Conservation (phyloP, 1,139 yeast genomes). For the Protomyces arabidopsidicola region DNA sequence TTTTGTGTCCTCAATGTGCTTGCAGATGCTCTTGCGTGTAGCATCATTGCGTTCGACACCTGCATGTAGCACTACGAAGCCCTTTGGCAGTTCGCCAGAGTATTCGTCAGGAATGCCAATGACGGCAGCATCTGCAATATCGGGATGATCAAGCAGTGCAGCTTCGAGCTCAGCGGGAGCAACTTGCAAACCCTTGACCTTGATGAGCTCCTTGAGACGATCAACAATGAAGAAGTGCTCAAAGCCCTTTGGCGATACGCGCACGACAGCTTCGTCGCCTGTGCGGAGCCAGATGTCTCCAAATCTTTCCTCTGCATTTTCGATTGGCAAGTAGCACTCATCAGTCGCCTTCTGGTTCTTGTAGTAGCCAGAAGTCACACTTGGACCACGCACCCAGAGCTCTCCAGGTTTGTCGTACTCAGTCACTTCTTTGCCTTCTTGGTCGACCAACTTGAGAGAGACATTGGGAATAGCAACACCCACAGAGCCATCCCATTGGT, state of each 20-base stretch:
- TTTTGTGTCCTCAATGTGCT: conserved; percentile 41
- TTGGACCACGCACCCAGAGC: conserved; percentile 66
- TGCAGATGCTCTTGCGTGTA: conserved; percentile 31
- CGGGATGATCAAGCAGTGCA: conserved; percentile 48
- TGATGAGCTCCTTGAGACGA: conserved; percentile 65
- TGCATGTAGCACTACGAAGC: conserved; percentile 38
- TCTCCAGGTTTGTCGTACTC: conserved; percentile 63
- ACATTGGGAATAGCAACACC: conserved; percentile 50
- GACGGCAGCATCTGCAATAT: conserved; percentile 41
- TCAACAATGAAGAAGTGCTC: conserved; percentile 58
- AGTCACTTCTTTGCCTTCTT: conserved; percentile 45
- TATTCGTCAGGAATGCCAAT: conserved; percentile 39
- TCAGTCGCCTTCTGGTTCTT: conserved; percentile 40
- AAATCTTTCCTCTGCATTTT: conserved; percentile 27
- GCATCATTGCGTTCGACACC: conserved; percentile 30
- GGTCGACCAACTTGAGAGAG: conserved; percentile 46
- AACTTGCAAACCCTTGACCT: conserved; percentile 67
- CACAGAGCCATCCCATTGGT: conserved; percentile 50
- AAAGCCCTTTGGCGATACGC: conserved; percentile 35
- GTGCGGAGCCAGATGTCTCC: conserved; percentile 62
- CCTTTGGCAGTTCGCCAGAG: conserved; percentile 43
- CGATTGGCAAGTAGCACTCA: conserved; percentile 38
- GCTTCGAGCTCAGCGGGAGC: conserved; percentile 78
- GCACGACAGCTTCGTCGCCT: conserved; percentile 58
- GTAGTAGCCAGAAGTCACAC: conserved; percentile 59